Evolutionary conservation across 148 eudicot species (phyloP), one percentile per base, ranked within the genome.

Genomic region (Fagopyrum tataricum): DNA sequence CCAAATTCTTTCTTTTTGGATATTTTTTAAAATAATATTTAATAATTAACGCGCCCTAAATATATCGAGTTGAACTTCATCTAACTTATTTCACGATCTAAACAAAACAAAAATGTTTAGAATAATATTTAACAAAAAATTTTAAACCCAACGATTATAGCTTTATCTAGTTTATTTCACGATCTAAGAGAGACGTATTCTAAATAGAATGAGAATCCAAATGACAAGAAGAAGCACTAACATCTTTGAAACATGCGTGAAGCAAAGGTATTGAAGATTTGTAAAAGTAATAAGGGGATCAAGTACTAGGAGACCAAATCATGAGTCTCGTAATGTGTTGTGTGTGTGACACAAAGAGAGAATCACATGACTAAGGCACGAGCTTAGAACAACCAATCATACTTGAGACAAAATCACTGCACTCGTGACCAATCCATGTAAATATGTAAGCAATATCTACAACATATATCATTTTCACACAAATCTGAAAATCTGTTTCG

Each of bases 351-450:
- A 24, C 41, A 61, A 13, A 31, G 67, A 61, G 67, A 26, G 67
- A 31, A 31, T 26, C 67, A 61, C 67, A 61, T 61, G 67, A 61
- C 37, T 24, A 26, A 61, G 62, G 40, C 66, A 59, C 66, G 66
- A 59, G 40, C 66, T 21, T 6, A 59, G 23, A 23, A 59, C 39
- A 23, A 24, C 23, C 66, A 8, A 59, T 59, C 13, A 13, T 64
- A 37, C 6, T 37, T 37, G 43, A 64, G 69, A 64, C 69, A 64
- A 5, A 13, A 64, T 64, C 17, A 64, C 13, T 64, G 43, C 69
- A 39, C 69, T 9, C 69, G 69, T 64, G 69, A 43, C 69, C 69
- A 64, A 39, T 64, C 69, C 44, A 39, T 39, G 9, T 18, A 64
- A 6, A 17, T 5, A 37, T 39, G 9, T 18, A 64, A 2, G 42